Evolutionary conservation across 345 rosid species (phyloP).

Genomic region (Populus alba): DNA sequence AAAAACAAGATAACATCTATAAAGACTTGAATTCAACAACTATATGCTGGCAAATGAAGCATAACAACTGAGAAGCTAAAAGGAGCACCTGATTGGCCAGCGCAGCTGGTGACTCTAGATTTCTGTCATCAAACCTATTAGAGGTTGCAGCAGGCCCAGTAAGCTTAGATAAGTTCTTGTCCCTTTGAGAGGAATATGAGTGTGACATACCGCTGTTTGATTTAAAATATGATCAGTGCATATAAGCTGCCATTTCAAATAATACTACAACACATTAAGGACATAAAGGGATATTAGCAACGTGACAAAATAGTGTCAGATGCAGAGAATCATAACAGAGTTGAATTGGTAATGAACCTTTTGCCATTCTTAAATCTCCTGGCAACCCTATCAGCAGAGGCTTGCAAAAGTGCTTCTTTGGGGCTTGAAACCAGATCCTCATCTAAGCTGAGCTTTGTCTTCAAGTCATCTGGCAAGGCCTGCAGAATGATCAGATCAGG

Average conservation of each 20-base stretch:
- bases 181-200: constrained; percentile 79
- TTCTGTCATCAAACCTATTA: constrained; percentile 49
- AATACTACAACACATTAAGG: not conserved
- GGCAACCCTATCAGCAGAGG: constrained; percentile 66
- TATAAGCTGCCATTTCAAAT: not conserved
- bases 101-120: constrained; percentile 37
- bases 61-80: constrained; percentile 8
- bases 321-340: not conserved
- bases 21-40: not conserved
- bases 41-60: not conserved
- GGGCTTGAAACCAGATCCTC: constrained; percentile 88
- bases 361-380: constrained; percentile 64
- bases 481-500: constrained; percentile 39
- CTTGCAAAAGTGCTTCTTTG: constrained; percentile 66
- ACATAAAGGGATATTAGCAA: not conserved
- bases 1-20: not conserved
- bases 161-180: constrained; percentile 56
- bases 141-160: constrained; percentile 38
- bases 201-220: constrained; percentile 78
- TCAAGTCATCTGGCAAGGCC: constrained; percentile 96
- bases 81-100: constrained; percentile 55
- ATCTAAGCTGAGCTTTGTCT: constrained; percentile 79
- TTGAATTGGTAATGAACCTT: constrained; percentile 42
- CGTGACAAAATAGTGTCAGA: not conserved
- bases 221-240: constrained; percentile 12